Conservation (phyloP, 305 asterid genomes). For the Rubia tinctorum region DNA sequence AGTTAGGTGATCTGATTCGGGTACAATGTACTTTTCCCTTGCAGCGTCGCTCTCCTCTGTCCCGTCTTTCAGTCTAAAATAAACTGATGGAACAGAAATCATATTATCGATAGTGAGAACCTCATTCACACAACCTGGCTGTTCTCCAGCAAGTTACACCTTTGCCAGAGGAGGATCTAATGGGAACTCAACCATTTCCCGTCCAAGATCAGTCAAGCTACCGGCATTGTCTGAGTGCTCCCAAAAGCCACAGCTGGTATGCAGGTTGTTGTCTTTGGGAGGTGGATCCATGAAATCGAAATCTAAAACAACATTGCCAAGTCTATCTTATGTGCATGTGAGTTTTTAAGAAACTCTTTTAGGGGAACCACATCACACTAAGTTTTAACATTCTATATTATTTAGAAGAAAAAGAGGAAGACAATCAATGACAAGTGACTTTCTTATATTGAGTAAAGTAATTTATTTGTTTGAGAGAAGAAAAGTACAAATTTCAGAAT, state of each 20-base stretch:
- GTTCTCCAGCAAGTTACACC: constrained; percentile 88
- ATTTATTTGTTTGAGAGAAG: too few relatives aligned
- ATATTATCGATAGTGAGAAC: constrained; percentile 88
- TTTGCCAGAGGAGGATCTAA: constrained; percentile 97
- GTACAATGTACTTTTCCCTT: constrained; percentile 89
- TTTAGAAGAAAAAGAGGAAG: too few relatives aligned
- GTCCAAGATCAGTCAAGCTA: constrained; percentile 70
- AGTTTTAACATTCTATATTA: too few relatives aligned
- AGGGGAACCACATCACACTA: too few relatives aligned
- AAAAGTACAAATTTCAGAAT: too few relatives aligned
- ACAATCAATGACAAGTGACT: too few relatives aligned
- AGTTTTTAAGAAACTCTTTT: too few relatives aligned
- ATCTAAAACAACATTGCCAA: constrained; percentile 35
- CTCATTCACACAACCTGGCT: constrained; percentile 74
- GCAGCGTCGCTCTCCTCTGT: constrained; percentile 98
- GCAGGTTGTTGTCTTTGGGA: constrained; percentile 92
- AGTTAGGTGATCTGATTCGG: constrained; percentile 92
- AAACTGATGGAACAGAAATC: constrained; percentile 96
- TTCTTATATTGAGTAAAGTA: too few relatives aligned
- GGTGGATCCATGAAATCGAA: constrained; percentile 98
- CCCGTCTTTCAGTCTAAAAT: constrained; percentile 91
- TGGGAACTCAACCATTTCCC: constrained; percentile 99
- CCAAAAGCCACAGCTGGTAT: constrained; percentile 97
- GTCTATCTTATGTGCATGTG: too few relatives aligned
- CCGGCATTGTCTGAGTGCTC: constrained; percentile 90